phyloP scores from a whole-genome alignment of 495 filamentous ascomycete species.

The Aspergillus sclerotioniger region DNA sequence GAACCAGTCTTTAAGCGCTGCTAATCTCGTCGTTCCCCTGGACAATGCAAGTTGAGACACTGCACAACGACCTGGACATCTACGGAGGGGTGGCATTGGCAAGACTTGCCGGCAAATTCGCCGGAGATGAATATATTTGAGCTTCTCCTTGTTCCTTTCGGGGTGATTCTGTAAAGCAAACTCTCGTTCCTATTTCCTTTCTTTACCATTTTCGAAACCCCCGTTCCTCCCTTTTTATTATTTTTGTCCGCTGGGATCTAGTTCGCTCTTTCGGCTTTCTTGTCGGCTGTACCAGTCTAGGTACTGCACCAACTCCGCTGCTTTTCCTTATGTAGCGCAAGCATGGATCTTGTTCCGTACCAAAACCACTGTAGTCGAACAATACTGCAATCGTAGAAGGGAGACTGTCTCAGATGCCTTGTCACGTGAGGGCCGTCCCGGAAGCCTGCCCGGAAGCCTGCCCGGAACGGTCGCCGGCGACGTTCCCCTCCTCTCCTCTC shows the following conservation, averaged over 20 bases:
- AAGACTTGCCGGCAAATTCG: conserved; percentile 4
- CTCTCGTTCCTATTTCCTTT: neutral
- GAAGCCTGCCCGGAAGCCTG: conserved; percentile 16
- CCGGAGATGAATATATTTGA: conserved; percentile 9
- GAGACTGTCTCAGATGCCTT: conserved; percentile 5
- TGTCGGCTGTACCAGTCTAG: neutral
- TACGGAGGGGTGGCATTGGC: neutral
- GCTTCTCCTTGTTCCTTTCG: conserved; percentile 11
- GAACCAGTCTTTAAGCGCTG: conserved; percentile 1
- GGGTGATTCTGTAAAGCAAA: conserved; percentile 3
- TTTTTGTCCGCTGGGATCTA: neutral
- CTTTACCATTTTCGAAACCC: neutral
- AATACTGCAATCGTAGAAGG: too few species aligned
- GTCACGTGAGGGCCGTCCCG: conserved; percentile 17
- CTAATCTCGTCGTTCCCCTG: neutral
- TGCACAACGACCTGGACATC: neutral
- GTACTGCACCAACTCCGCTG: neutral
- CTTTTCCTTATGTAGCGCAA: neutral
- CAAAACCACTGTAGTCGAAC: neutral
- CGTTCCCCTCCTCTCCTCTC: conserved; percentile 15
- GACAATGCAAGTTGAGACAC: neutral
- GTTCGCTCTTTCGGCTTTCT: neutral
- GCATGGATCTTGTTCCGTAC: neutral
- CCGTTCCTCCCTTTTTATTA: neutral
- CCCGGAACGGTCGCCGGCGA: conserved; percentile 8